A percentile compares a stretch with the other conserved stretches of the same genome.
Conservation (phyloP, 129 eudicot genomes). For the Glebionis coronaria region DNA sequence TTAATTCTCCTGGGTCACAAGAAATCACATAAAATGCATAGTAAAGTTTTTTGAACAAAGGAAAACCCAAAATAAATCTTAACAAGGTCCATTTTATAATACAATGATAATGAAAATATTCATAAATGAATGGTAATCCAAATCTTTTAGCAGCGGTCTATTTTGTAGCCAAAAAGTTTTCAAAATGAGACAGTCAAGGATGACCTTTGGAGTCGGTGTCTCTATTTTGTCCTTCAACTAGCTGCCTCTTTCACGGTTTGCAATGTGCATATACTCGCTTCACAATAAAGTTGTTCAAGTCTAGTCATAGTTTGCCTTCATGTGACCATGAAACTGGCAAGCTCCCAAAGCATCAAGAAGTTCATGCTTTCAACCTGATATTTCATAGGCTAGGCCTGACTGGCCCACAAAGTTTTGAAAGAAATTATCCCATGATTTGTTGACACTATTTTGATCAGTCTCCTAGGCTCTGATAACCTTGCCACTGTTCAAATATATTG, state of each 20-base stretch:
- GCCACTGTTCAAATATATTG: too few species aligned
- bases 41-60: too few species aligned
- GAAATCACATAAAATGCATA: too few species aligned
- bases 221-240: slow-evolving; percentile 92
- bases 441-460: slow-evolving; percentile 82
- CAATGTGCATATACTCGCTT: slow-evolving; percentile 90
- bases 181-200: slow-evolving; percentile 81
- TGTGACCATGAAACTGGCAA: slow-evolving; percentile 91
- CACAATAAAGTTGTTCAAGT: slow-evolving; percentile 98
- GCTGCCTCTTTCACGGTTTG: slow-evolving; percentile 78
- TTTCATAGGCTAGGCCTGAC: slow-evolving; percentile 64
- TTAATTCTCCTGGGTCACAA: too few species aligned
- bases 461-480: slow-evolving; percentile 99
- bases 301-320: slow-evolving; percentile 76
- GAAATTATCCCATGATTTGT: slow-evolving; percentile 96
- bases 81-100: too few species aligned
- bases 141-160: slow-evolving; percentile 97
- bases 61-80: too few species aligned
- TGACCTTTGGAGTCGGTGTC: slow-evolving; percentile 84
- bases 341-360: slow-evolving; percentile 79
- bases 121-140: too few species aligned
- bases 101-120: too few species aligned
- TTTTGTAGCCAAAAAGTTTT: slow-evolving; percentile 92
- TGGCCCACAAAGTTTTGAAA: slow-evolving; percentile 86
- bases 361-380: slow-evolving; percentile 98